These are phyloP conservation scores for Hypsizygus marmoreus DNA, from an alignment of 768 basidiomycete genomes.

Conservation along the genomic window DNA sequence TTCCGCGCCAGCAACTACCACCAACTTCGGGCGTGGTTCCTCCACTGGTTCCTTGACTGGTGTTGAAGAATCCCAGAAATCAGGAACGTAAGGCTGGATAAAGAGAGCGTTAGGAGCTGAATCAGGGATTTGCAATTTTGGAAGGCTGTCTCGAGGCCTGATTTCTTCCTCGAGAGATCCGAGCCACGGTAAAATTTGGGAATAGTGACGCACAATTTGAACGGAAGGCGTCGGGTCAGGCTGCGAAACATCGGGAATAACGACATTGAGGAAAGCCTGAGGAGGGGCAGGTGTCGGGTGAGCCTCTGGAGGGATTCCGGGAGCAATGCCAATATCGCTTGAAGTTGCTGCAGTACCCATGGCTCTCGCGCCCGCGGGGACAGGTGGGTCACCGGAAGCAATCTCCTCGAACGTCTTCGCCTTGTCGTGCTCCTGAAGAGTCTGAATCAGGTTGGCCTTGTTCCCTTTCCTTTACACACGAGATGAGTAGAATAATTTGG, in stretches of 20 bases:
- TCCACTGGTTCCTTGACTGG: slow-evolving; percentile 19
- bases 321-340: slow-evolving; percentile 32
- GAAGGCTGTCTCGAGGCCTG: not conserved
- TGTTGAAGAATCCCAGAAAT: slow-evolving; percentile 43
- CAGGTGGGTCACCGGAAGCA: slow-evolving; percentile 20
- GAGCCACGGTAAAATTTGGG: too few relatives aligned
- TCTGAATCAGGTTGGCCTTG: slow-evolving; percentile 56
- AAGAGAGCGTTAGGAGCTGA: not conserved
- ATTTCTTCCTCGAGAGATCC: not conserved
- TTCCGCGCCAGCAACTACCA: slow-evolving; percentile 43
- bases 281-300: slow-evolving; percentile 25
- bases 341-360: slow-evolving; percentile 24
- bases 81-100: slow-evolving; percentile 46
- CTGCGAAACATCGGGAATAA: slow-evolving; percentile 56
- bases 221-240: slow-evolving; percentile 44
- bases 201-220: slow-evolving; percentile 56
- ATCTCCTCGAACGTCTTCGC: slow-evolving; percentile 21
- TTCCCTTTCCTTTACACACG: slow-evolving; percentile 49
- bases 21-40: slow-evolving; percentile 40
- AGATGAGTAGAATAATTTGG: slow-evolving; percentile 9
- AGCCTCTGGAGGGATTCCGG: slow-evolving; percentile 44
- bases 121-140: not conserved
- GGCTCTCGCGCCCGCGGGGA: slow-evolving; percentile 26
- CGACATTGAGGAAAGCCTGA: slow-evolving; percentile 45
- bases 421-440: slow-evolving; percentile 54